Percentiles rank a stretch among this genome's conserved stretches.
phyloP scores from a whole-genome alignment of 352 stramenopile genomes.

The Peronospora destructor region DNA sequence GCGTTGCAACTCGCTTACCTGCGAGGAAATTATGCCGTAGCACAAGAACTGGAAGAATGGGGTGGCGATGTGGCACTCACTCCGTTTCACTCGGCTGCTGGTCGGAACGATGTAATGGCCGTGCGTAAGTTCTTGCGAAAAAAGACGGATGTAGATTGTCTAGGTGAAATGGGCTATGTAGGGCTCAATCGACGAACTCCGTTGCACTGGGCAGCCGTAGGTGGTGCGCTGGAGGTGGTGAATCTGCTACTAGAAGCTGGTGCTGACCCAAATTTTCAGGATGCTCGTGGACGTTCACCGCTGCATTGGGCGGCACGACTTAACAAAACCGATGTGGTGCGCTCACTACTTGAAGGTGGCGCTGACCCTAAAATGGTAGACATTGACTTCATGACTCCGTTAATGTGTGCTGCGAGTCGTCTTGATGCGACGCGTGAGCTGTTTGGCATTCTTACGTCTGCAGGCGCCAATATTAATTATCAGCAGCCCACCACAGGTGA shows the following conservation, averaged over 20 bases:
- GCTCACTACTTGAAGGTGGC: constrained; percentile 35
- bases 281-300: constrained; percentile 54
- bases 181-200: constrained; percentile 73
- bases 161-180: constrained; percentile 76
- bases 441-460: constrained; percentile 42
- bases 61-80: constrained; percentile 74
- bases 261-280: constrained; percentile 72
- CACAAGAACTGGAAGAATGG: constrained; percentile 72
- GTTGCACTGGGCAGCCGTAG: constrained; percentile 75
- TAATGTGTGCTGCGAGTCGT: constrained; percentile 56
- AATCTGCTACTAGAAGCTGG: constrained; percentile 62
- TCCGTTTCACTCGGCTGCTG: constrained; percentile 64
- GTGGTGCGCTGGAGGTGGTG: constrained; percentile 43
- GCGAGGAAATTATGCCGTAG: constrained; percentile 67
- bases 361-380: constrained; percentile 46
- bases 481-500: constrained; percentile 52
- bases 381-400: constrained; percentile 54
- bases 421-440: constrained; percentile 42
- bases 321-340: constrained; percentile 49
- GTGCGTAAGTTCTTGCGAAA: constrained; percentile 65
- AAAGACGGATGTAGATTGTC: constrained; percentile 50
- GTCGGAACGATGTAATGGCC: constrained; percentile 40
- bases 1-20: constrained; percentile 73
- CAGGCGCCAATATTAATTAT: constrained; percentile 72
- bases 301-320: constrained; percentile 73